These are phyloP conservation scores for Phytophthora meadii DNA, from an alignment of 352 stramenopile genomes.

Conservation along the genomic window DNA sequence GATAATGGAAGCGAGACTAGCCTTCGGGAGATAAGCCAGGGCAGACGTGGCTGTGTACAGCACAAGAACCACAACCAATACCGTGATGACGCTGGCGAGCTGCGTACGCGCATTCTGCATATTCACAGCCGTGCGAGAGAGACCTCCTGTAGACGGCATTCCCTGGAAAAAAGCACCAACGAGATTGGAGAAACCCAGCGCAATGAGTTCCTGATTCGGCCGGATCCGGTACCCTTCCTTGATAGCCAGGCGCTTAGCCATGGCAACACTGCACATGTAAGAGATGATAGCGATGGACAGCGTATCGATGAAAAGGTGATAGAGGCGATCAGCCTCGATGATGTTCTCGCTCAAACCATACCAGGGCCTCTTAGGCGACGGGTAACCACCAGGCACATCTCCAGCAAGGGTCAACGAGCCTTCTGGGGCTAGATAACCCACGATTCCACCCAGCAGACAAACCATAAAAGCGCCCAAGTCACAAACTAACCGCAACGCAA, in stretches of 20 bases:
- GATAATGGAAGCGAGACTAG: slow-evolving; percentile 89
- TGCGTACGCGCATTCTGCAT: slow-evolving; percentile 88
- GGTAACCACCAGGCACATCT: slow-evolving; percentile 71
- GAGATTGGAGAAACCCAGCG: slow-evolving; percentile 92
- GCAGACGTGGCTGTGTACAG: slow-evolving; percentile 88
- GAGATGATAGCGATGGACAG: slow-evolving; percentile 89
- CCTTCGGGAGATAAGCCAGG: slow-evolving; percentile 91
- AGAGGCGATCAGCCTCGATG: slow-evolving; percentile 61
- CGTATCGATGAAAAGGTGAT: slow-evolving; percentile 72
- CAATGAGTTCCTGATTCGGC: slow-evolving; percentile 91
- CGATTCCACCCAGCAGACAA: slow-evolving; percentile 74
- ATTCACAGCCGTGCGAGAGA: slow-evolving; percentile 93
- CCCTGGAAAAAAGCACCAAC: slow-evolving; percentile 87
- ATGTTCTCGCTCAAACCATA: slow-evolving; percentile 49
- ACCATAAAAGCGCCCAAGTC: slow-evolving; percentile 82
- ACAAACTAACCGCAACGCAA: slow-evolving; percentile 55
- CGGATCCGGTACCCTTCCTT: slow-evolving; percentile 85
- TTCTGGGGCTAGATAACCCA: slow-evolving; percentile 66
- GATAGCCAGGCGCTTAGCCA: slow-evolving; percentile 86
- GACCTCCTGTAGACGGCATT: slow-evolving; percentile 91
- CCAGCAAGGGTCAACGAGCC: slow-evolving; percentile 79
- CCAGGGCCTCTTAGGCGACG: slow-evolving; percentile 59
- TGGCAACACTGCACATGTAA: slow-evolving; percentile 93
- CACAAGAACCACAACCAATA: slow-evolving; percentile 89
- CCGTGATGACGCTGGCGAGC: slow-evolving; percentile 90